Evolutionary conservation across 495 filamentous ascomycete species (phyloP), one percentile per base, ranked within the genome.

Genomic region (Penicillium mononematosum): DNA sequence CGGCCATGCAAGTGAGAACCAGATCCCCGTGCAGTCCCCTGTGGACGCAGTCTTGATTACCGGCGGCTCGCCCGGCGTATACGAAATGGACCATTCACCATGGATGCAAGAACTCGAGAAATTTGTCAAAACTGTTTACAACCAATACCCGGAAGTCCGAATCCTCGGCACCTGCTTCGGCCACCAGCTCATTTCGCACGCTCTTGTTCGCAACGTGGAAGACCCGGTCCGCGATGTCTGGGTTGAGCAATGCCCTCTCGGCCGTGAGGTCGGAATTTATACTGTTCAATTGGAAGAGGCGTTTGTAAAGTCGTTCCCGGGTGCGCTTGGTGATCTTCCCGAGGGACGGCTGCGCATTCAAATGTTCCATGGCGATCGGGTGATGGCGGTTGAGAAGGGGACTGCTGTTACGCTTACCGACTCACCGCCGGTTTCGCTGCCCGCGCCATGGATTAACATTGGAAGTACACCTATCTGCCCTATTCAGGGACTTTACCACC

Each of bases 111-210:
- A 53, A 3, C 48, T 73, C 10, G 49, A 67, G 36, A 62, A 58
- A 14, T 73, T 68, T 19, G 55, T 73, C 46, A 55, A 59, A 17
- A 64, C 51, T 0, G 62, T 75, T 36, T 79, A 73, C 70, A 45
- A 45, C 1, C 38, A 69, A 7, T 70, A 73, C 50, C 71, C 75
- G 4, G 44, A 70, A 22, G 66, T 80, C 19, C 66, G 66, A 11
- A 71, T 76, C 17, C 59, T 76, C 39, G 72, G 74, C 5, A 70
- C 71, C 11, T 76, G 72, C 45, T 76, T 76, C 60, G 74, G 74
- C 0, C 74, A 76, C 53, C 72, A 76, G 51, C 53, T 75, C 14
- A 70, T 76, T 45, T 70, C 69, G n/a, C 71, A 73, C 54, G 66
- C 63, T 20, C 57, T 66, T 9, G 62, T 77, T 27, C 58, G 58